Conservation (phyloP, 768 basidiomycete genomes). For the Tricholomella constricta region DNA sequence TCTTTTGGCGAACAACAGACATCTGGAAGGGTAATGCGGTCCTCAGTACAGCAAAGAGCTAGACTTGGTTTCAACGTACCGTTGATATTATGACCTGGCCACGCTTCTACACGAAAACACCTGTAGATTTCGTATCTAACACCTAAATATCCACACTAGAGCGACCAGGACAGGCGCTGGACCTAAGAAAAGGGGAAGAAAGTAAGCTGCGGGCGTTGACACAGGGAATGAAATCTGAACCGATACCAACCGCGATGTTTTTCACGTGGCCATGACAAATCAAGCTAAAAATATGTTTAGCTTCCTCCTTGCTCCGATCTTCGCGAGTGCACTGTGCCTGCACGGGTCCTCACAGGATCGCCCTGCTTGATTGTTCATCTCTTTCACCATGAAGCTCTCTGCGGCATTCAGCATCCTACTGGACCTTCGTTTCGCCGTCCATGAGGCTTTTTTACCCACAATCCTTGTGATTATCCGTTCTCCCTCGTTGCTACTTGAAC, state of each 20-base stretch:
- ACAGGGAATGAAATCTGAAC: neutral
- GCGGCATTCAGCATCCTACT: conserved; percentile 40
- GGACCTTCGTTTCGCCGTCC: conserved; percentile 45
- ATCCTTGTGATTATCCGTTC: conserved; percentile 35
- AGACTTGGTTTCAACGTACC: neutral
- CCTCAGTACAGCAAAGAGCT: neutral
- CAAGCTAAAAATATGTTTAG: neutral
- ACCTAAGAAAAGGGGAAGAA: too few species aligned
- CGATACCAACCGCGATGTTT: too few species aligned
- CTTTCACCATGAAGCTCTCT: conserved; percentile 46
- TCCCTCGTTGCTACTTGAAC: conserved; percentile 45
- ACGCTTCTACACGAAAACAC: neutral
- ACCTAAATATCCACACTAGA: neutral
- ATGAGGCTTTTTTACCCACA: conserved; percentile 44
- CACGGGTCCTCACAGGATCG: too few species aligned
- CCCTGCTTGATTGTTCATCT: too few species aligned
- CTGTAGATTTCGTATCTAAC: neutral
- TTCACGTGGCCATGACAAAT: neutral
- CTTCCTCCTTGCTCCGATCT: too few species aligned
- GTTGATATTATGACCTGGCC: neutral
- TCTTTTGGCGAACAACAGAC: conserved; percentile 19
- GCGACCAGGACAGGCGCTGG: neutral
- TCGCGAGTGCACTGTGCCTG: too few species aligned
- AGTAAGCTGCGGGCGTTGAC: neutral
- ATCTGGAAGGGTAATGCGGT: conserved; percentile 3